Conservation (phyloP, 2,329 filamentous ascomycete genomes). For the Pseudogymnoascus verrucosus region DNA sequence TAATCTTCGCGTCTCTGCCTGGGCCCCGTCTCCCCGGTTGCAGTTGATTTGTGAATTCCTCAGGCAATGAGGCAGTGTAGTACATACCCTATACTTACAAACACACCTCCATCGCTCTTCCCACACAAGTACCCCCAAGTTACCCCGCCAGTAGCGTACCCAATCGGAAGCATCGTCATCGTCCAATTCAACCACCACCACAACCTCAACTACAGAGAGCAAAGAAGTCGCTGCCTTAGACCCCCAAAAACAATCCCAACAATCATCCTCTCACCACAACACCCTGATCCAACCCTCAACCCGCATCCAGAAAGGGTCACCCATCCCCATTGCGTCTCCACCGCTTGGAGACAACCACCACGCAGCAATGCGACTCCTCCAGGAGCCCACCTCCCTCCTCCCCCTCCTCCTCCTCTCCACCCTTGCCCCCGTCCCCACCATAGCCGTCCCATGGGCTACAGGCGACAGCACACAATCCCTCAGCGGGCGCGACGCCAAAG, state of each 20-base stretch:
- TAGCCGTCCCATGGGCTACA: constrained; percentile 19
- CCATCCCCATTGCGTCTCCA: constrained; percentile 2
- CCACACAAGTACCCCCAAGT: not conserved
- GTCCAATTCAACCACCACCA: not conserved
- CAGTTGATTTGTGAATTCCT: not conserved
- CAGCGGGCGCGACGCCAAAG: constrained; percentile 13
- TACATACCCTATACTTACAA: not conserved
- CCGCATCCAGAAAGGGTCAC: not conserved
- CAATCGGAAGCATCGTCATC: not conserved
- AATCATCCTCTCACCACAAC: not conserved
- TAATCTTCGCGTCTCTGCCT: not conserved
- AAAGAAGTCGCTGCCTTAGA: not conserved
- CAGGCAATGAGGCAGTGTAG: not conserved
- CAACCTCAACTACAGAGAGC: not conserved
- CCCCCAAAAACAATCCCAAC: not conserved
- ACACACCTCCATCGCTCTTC: not conserved
- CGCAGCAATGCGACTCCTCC: not conserved
- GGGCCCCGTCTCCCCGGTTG: not conserved
- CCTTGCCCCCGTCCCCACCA: constrained; percentile 7
- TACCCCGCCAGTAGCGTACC: not conserved
- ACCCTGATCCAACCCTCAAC: not conserved
- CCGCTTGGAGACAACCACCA: not conserved
- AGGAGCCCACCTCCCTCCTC: not conserved
- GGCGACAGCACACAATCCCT: constrained; percentile 10
- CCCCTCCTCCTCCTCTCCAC: constrained; percentile 4